phyloP scores from a whole-genome alignment of 1,284 basidiomycete species.

The Tremellales sp. region DNA sequence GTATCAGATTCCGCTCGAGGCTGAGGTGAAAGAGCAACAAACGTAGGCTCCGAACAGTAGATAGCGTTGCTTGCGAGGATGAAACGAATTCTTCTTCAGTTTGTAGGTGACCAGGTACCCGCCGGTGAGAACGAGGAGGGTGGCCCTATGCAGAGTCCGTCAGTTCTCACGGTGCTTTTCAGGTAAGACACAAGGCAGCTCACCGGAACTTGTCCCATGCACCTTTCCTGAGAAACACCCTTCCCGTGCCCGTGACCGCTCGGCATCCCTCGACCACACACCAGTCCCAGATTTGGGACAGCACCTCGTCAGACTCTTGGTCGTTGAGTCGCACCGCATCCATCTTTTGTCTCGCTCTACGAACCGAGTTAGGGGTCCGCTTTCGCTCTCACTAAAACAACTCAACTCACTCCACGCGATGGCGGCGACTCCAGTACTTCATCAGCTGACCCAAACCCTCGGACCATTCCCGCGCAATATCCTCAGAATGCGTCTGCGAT shows the following conservation, averaged over 20 bases:
- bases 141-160: constrained; percentile 16
- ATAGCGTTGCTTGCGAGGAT: constrained; percentile 28
- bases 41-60: constrained; percentile 47
- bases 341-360: constrained; percentile 43
- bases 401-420: constrained; percentile 40
- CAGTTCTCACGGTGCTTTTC: neutral
- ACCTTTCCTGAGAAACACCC: constrained; percentile 39
- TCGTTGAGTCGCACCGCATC: constrained; percentile 25
- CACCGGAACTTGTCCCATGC: constrained; percentile 39
- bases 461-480: constrained; percentile 43
- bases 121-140: constrained; percentile 33
- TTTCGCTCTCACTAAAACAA: no score
- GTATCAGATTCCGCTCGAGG: neutral
- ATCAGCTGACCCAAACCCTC: constrained; percentile 26
- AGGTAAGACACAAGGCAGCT: constrained; percentile 7
- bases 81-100: constrained; percentile 28
- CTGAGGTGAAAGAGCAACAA: constrained; percentile 4
- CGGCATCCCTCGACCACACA: constrained; percentile 44
- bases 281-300: constrained; percentile 46
- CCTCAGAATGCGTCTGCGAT: constrained; percentile 27
- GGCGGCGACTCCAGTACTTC: constrained; percentile 38
- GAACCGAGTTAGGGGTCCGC: neutral
- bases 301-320: constrained; percentile 15
- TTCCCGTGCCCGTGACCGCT: constrained; percentile 32
- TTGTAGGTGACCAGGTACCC: constrained; percentile 41